Percentiles rank a stretch among this genome's conserved stretches.
phyloP scores from a whole-genome alignment of 306 rosid genomes.

The Albizia julibrissin region DNA sequence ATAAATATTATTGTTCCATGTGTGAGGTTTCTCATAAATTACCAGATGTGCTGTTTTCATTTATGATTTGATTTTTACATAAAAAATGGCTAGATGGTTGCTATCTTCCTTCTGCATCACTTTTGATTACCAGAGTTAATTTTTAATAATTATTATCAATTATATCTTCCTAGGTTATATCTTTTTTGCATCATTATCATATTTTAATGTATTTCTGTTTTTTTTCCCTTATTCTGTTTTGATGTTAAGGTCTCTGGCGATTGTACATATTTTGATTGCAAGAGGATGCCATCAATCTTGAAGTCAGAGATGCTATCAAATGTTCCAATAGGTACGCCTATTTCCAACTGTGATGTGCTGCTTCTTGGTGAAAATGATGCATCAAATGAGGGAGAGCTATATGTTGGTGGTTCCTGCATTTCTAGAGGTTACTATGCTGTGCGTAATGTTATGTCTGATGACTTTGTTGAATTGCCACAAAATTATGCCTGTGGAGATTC shows the following conservation, averaged over 20 bases:
- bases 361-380: conserved; percentile 55
- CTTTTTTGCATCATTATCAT: conserved; percentile 21
- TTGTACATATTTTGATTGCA: conserved; percentile 96
- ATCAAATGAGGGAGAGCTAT: conserved; percentile 71
- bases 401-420: conserved; percentile 78
- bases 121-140: background rate
- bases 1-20: conserved; percentile 12
- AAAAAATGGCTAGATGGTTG: background rate
- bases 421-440: conserved; percentile 64
- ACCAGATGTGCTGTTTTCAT: background rate
- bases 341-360: conserved; percentile 69
- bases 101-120: background rate
- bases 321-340: conserved; percentile 92
- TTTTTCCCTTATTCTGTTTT: conserved; percentile 22
- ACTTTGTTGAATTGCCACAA: conserved; percentile 45
- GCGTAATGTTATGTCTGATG: conserved; percentile 43
- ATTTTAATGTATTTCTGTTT: conserved; percentile 3
- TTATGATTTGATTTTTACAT: background rate
- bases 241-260: conserved; percentile 82
- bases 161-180: background rate
- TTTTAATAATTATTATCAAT: background rate
- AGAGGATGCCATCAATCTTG: conserved; percentile 71
- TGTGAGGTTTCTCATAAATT: background rate
- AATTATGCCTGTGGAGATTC: conserved; percentile 38
- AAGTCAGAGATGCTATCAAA: conserved; percentile 57